These are phyloP conservation scores for Leishmania aethiopica DNA, from an alignment of 208 protist species.

Conservation along the genomic window DNA sequence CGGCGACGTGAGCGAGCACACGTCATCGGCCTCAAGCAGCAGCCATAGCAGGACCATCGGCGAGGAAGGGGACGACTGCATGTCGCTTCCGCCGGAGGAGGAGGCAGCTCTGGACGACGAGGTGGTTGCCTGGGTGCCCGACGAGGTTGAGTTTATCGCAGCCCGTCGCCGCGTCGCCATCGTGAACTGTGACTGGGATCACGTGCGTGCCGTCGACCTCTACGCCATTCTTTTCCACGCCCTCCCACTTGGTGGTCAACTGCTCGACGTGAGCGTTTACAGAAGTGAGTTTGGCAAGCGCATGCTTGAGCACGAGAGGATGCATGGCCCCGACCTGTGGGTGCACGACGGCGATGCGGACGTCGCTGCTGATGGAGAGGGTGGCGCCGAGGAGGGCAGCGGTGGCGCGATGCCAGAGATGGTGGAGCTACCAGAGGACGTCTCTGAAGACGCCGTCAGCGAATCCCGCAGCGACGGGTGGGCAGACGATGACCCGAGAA, in stretches of 20 bases:
- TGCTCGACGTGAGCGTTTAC: conserved; percentile 93
- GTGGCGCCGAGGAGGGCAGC: conserved; percentile 11
- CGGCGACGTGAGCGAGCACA: neutral
- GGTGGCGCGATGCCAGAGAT: conserved; percentile 18
- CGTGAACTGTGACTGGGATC: conserved; percentile 97
- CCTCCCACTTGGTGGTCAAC: conserved; percentile 92
- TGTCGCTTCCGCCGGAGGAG: conserved; percentile 27
- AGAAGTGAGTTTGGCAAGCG: conserved; percentile 95
- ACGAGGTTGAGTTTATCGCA: conserved; percentile 80
- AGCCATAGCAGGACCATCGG: neutral
- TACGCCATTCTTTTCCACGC: conserved; percentile 96
- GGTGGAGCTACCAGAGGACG: conserved; percentile 47
- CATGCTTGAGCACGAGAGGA: conserved; percentile 89
- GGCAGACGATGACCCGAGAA: conserved; percentile 73
- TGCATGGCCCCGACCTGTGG: conserved; percentile 87
- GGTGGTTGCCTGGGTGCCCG: conserved; percentile 67
- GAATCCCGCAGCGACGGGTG: conserved; percentile 63
- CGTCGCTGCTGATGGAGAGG: neutral
- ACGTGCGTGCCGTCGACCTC: conserved; percentile 94
- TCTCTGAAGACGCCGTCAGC: conserved; percentile 49
- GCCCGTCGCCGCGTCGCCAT: conserved; percentile 91
- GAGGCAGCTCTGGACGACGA: conserved; percentile 59
- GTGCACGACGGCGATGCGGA: conserved; percentile 47
- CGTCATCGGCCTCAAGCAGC: neutral
- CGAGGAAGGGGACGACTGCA: conserved; percentile 31